Evolutionary conservation across 768 basidiomycete genomes (phyloP), one percentile per base, ranked within the genome.

Genomic region (Multifurca ochricompacta): DNA sequence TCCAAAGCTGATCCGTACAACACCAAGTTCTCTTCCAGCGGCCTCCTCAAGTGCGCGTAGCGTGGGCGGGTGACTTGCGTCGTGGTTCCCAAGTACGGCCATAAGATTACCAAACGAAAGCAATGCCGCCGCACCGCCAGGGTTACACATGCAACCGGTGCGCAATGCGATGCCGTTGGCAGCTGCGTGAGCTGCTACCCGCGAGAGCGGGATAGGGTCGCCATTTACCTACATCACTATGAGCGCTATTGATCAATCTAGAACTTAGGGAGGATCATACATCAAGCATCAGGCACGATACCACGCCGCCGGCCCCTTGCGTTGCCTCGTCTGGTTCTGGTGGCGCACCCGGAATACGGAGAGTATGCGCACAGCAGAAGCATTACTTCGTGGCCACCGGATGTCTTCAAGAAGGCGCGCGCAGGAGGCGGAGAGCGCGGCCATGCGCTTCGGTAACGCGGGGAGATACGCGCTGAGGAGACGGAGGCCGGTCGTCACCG

Each of bases 91-190:
- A 0, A 89, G 74, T 13, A 66, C 69, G 5, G 73, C 70, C 87
- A 89, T 90, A 53, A 82, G 74, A 18, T 76, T 72, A 54, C 81
- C 70, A 28, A 89, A 76, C 0, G 82, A 82, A 4, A 90, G 74
- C 14, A 91, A 69, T 4, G 84, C 78, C 1, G 86, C 81, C 0
- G 87, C 85, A 16, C 82, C 89, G 9, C 90, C 90, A 14, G 89
- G 87, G 59, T 91, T 92, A 65, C 90, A 92, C 80, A 91, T 83
- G 66, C 89, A 92, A 0, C 89, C 89, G 3, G 88, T 87, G 39
- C 89, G 82, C 30, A 91, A 69, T 16, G 87, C 89, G 53, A 91
- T 82, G 31, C 53, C 51, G 47, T 75, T 78, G 59, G 77, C 74
- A 48, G 68, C 72, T 16, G 81, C 74, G 13, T 87, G 86, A 1